Percentiles rank a stretch among this genome's conserved stretches.
Conservation (phyloP, 2,329 filamentous ascomycete genomes). For the Botrytis elliptica region DNA sequence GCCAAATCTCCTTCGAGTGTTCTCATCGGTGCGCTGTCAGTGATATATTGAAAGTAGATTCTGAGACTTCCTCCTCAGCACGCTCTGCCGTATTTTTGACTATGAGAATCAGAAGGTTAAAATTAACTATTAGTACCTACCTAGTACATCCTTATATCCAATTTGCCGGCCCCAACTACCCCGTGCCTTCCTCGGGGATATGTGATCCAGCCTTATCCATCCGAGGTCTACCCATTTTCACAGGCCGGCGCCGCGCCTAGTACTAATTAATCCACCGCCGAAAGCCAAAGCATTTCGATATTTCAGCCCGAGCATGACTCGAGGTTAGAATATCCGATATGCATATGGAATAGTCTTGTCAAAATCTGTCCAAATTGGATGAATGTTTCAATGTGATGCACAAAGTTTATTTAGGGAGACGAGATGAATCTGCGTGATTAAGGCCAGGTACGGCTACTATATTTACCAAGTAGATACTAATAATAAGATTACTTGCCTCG, state of each 20-base stretch:
- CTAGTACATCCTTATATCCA: too few species aligned
- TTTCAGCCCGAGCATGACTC: not conserved
- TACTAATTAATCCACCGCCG: not conserved
- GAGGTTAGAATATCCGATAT: not conserved
- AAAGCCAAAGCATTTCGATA: not conserved
- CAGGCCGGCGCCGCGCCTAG: not conserved
- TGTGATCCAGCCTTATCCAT: not conserved
- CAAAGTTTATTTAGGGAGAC: not conserved
- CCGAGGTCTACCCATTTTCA: not conserved
- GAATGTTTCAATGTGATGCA: not conserved
- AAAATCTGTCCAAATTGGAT: not conserved
- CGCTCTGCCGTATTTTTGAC: not conserved
- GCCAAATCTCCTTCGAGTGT: not conserved
- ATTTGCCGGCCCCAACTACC: not conserved
- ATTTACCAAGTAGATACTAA: not conserved
- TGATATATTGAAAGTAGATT: not conserved
- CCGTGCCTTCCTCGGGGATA: not conserved
- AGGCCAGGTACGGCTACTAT: not conserved
- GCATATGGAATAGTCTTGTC: not conserved
- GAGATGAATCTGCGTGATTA: not conserved
- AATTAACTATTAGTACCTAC: not conserved
- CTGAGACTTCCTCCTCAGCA: not conserved
- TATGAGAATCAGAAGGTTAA: not conserved
- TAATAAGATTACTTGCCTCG: not conserved
- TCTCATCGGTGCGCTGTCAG: not conserved